Percentiles rank a stretch among this genome's conserved stretches.
Evolutionary conservation across 371 early-diverging fungal genomes (phyloP).

Genomic region (Lichtheimia hyalospora): DNA sequence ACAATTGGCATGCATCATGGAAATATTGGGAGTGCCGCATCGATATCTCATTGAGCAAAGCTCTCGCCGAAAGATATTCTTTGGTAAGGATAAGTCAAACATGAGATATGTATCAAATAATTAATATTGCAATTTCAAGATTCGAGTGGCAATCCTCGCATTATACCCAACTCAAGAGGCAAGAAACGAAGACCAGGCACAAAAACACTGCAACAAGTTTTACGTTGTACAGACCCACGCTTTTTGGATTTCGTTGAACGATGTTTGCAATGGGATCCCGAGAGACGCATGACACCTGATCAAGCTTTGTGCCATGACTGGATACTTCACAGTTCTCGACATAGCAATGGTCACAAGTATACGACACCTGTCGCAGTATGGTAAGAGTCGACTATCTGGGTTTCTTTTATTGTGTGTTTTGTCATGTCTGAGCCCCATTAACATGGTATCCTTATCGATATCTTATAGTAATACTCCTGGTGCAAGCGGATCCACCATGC

Average conservation of each 20-base stretch:
- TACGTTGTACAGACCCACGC: constrained; percentile 68
- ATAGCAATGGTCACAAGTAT: constrained; percentile 2
- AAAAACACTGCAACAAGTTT: constrained; percentile 69
- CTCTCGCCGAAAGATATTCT: constrained; percentile 82
- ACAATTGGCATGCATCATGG: constrained; percentile 93
- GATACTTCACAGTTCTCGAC: constrained; percentile 42
- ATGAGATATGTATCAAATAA: not conserved
- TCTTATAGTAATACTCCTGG: too few species aligned
- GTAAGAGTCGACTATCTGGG: not conserved
- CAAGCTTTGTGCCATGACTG: constrained; percentile 82
- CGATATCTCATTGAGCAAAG: constrained; percentile 74
- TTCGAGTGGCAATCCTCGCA: constrained; percentile 65
- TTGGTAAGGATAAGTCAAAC: constrained; percentile 54
- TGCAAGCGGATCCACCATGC: too few species aligned
- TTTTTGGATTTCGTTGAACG: constrained; percentile 86
- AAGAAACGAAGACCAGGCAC: constrained; percentile 80
- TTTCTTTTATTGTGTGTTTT: too few species aligned
- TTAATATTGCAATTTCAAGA: constrained; percentile 39
- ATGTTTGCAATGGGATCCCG: constrained; percentile 92
- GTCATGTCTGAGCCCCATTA: too few species aligned
- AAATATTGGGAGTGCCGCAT: constrained; percentile 84
- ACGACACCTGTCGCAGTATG: not conserved
- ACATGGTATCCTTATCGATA: too few species aligned
- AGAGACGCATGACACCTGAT: constrained; percentile 83
- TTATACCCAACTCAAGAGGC: constrained; percentile 85